phyloP scores from a whole-genome alignment of 257 asterid species.

The Solanum sitiens region DNA sequence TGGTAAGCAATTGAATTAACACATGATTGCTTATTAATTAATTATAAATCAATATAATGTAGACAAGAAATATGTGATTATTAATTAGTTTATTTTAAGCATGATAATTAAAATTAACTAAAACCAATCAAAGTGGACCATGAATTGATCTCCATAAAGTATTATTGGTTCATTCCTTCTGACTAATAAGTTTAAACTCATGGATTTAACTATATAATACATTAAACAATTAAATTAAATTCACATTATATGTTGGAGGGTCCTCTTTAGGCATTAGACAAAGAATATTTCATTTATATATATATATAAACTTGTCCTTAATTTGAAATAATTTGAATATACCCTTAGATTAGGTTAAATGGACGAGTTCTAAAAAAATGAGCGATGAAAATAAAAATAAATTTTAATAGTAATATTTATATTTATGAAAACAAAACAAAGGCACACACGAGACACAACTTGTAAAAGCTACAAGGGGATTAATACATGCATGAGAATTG shows the following conservation, averaged over 20 bases:
- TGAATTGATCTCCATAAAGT: not conserved
- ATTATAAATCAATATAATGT: not conserved
- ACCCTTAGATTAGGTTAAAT: too few relatives aligned
- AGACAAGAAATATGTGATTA: not conserved
- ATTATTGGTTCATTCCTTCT: conserved; percentile 5
- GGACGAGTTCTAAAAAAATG: too few relatives aligned
- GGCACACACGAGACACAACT: not conserved
- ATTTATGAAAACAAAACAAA: too few relatives aligned
- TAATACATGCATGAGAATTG: not conserved
- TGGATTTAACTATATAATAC: not conserved
- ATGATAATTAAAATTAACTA: not conserved
- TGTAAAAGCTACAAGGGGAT: too few relatives aligned
- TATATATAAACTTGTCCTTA: too few relatives aligned
- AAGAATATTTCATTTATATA: not conserved
- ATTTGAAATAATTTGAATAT: too few relatives aligned
- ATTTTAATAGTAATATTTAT: too few relatives aligned
- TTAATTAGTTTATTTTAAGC: not conserved
- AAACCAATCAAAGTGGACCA: not conserved
- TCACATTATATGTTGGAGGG: not conserved
- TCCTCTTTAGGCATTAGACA: not conserved
- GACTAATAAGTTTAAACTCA: conserved; percentile 1
- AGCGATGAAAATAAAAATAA: too few relatives aligned
- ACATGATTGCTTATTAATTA: not conserved
- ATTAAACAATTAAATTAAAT: not conserved
- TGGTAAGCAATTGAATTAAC: not conserved